Evolutionary conservation across 1,284 basidiomycete genomes (phyloP).

Genomic region (Irpex sp.): DNA sequence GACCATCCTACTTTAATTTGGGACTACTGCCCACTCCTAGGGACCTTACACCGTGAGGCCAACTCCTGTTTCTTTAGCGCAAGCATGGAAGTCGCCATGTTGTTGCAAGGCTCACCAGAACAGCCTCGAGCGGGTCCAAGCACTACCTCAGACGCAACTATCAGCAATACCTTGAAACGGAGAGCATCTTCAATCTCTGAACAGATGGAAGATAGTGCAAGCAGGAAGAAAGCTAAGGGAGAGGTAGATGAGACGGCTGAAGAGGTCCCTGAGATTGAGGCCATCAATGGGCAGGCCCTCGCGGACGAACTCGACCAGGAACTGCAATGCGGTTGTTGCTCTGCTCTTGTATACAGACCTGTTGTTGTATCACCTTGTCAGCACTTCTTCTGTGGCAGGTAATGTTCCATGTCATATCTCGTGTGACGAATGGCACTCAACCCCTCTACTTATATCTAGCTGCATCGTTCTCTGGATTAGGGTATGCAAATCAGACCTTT

Average conservation of each 20-base stretch:
- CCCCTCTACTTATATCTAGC: conserved; percentile 34
- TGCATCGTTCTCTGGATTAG: conserved; percentile 76
- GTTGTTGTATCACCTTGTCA: conserved; percentile 77
- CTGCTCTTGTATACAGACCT: conserved; percentile 71
- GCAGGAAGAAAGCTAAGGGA: conserved; percentile 60
- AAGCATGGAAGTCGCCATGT: conserved; percentile 1
- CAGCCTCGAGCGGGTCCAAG: not conserved
- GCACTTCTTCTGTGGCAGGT: conserved; percentile 86
- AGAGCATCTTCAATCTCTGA: conserved; percentile 59
- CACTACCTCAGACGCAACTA: not conserved
- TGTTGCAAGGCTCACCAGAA: not conserved
- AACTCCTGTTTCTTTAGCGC: not conserved
- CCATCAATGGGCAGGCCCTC: conserved; percentile 34
- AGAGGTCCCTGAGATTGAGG: conserved; percentile 3
- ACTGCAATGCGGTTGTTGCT: conserved; percentile 78
- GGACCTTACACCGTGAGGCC: not conserved
- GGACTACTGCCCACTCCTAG: not conserved
- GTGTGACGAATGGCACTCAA: not conserved
- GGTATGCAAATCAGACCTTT: conserved; percentile 44
- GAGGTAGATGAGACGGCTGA: conserved; percentile 26
- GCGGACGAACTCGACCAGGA: conserved; percentile 66
- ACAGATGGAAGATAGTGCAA: conserved; percentile 40
- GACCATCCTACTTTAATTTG: not conserved
- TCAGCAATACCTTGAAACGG: conserved; percentile 46
- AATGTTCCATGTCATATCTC: conserved; percentile 8